Evolutionary conservation across 2,329 filamentous ascomycete species (phyloP).

Genomic region (Aschersonia sp.): DNA sequence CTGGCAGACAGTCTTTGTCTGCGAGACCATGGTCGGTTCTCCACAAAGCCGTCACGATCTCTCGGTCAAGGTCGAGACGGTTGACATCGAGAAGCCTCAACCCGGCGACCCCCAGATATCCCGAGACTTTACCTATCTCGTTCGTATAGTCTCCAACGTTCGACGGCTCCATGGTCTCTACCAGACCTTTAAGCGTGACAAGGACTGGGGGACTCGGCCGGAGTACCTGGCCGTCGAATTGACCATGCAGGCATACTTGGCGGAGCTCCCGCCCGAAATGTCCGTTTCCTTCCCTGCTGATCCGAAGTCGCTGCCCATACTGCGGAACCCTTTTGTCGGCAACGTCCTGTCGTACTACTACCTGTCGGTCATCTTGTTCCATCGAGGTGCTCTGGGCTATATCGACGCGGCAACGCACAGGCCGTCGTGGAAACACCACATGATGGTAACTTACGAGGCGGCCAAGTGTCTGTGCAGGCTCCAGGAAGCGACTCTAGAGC

Average conservation of each 20-base stretch:
- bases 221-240: constrained; percentile 68
- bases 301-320: constrained; percentile 61
- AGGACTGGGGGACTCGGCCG: constrained; percentile 78
- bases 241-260: constrained; percentile 60
- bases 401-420: constrained; percentile 57
- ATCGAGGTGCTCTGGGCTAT: constrained; percentile 70
- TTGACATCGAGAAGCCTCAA: background rate
- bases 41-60: constrained; percentile 54
- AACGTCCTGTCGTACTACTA: constrained; percentile 86
- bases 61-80: background rate
- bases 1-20: constrained; percentile 77
- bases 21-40: constrained; percentile 85
- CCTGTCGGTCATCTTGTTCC: constrained; percentile 69
- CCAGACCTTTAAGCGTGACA: constrained; percentile 55
- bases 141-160: constrained; percentile 63
- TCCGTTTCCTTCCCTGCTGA: constrained; percentile 64
- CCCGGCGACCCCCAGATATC: background rate
- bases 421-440: constrained; percentile 73
- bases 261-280: constrained; percentile 63
- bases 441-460: constrained; percentile 71
- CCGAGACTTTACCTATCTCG: constrained; percentile 39
- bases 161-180: constrained; percentile 64
- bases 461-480: constrained; percentile 74
- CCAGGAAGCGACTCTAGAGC: constrained; percentile 66
- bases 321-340: constrained; percentile 74